A percentile compares a stretch with the other conserved stretches of the same genome.
Evolutionary conservation across 2,329 filamentous ascomycete genomes (phyloP).

Genomic region (Clonostachys solani): DNA sequence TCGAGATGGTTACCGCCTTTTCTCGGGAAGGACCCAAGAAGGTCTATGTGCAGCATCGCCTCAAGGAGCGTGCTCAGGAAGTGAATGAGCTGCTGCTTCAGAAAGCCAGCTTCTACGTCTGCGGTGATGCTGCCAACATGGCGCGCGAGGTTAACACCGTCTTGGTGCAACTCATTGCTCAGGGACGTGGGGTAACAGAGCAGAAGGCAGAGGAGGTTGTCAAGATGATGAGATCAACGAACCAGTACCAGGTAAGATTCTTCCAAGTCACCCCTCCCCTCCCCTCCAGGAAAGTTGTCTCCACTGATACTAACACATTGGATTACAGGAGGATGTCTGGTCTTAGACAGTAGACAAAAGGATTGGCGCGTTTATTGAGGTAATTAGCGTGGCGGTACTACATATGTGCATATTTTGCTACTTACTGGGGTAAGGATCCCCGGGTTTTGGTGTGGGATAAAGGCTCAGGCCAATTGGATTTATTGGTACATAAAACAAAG

Average conservation of each 20-base stretch:
- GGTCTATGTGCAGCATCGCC: conserved; percentile 92
- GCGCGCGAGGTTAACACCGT: conserved; percentile 86
- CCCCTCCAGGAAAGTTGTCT: not conserved
- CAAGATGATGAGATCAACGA: conserved; percentile 91
- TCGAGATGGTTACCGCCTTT: conserved; percentile 89
- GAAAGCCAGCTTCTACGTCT: conserved; percentile 96
- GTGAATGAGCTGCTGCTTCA: conserved; percentile 82
- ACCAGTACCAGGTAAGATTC: conserved; percentile 85
- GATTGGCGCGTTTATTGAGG: not conserved
- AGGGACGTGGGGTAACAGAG: conserved; percentile 76
- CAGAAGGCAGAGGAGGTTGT: conserved; percentile 93
- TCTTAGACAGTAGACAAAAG: conserved; percentile 19
- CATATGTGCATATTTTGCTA: too few species aligned
- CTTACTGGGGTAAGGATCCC: too few species aligned
- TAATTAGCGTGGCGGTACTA: too few species aligned
- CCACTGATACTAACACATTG: not conserved
- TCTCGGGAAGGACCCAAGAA: conserved; percentile 86
- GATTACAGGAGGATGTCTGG: conserved; percentile 64
- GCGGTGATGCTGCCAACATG: conserved; percentile 97
- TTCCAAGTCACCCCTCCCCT: not conserved
- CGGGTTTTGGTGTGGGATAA: too few species aligned
- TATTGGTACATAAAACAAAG: too few species aligned
- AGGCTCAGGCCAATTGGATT: too few species aligned
- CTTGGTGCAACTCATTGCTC: conserved; percentile 81
- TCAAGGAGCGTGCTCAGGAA: conserved; percentile 78